These are phyloP conservation scores for Cucurbita ficifolia DNA, from an alignment of 306 rosid genomes.

Conservation along the genomic window DNA sequence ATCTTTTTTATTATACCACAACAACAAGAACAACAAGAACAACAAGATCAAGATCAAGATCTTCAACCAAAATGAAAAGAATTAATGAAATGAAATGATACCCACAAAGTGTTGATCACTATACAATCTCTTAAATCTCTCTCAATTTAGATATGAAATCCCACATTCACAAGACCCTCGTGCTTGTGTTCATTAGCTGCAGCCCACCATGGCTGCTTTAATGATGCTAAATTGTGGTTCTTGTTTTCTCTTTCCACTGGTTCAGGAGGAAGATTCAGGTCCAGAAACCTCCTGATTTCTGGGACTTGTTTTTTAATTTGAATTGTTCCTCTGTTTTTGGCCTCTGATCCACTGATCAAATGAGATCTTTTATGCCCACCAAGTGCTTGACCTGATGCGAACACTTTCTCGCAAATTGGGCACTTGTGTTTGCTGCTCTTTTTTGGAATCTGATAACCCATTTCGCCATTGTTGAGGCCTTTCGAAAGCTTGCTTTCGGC, in stretches of 20 bases:
- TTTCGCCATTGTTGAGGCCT: background rate
- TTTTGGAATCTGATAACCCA: background rate
- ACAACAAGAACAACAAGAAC: background rate
- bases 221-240: conserved; percentile 8
- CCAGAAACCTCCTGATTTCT: conserved; percentile 3
- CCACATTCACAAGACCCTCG: conserved; percentile 12
- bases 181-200: conserved; percentile 16
- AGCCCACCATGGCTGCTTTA: conserved; percentile 30
- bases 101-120: conserved; percentile 27
- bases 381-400: conserved; percentile 14
- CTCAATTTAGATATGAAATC: conserved; percentile 5
- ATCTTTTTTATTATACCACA: conserved; percentile 1
- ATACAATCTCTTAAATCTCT: conserved; percentile 28
- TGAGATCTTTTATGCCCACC: conserved; percentile 17
- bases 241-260: conserved; percentile 22
- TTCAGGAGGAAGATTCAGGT: conserved; percentile 15
- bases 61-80: conserved; percentile 36
- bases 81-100: conserved; percentile 43
- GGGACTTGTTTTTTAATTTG: background rate
- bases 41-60: conserved; percentile 3
- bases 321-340: background rate
- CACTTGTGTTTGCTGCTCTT: conserved; percentile 5
- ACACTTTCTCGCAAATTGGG: conserved; percentile 10
- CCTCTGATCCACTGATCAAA: conserved; percentile 1
- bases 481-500: background rate